Percentiles rank a stretch among this genome's conserved stretches.
phyloP scores from a whole-genome alignment of 73 alveolate genomes.

The Paramecium sexaurelia region DNA sequence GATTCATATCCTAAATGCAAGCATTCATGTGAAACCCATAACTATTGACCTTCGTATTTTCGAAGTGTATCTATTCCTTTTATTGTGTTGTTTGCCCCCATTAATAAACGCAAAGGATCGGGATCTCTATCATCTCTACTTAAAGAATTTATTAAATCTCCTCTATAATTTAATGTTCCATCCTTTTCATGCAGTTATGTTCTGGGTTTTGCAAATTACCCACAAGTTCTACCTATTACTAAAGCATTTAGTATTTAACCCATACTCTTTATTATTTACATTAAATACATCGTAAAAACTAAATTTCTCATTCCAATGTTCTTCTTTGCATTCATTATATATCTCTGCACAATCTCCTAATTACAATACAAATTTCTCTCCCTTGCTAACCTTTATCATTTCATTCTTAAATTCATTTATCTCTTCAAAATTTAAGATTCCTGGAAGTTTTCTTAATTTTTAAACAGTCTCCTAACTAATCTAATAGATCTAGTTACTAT shows the following conservation, averaged over 20 bases:
- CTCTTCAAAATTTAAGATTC: background rate
- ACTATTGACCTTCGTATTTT: background rate
- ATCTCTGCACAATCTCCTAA: slow-evolving; percentile 71
- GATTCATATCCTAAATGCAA: slow-evolving; percentile 67
- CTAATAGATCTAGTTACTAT: background rate
- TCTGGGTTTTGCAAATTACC: slow-evolving; percentile 71
- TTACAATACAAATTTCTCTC: slow-evolving; percentile 6
- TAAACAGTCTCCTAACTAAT: background rate
- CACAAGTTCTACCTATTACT: slow-evolving; percentile 66
- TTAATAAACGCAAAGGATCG: slow-evolving; percentile 59
- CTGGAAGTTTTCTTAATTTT: background rate
- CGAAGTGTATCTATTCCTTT: background rate
- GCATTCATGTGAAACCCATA: slow-evolving; percentile 70
- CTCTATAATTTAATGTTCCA: slow-evolving; percentile 66
- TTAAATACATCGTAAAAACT: slow-evolving; percentile 23
- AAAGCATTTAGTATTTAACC: slow-evolving; percentile 19
- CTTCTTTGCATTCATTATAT: slow-evolving; percentile 56
- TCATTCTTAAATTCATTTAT: background rate
- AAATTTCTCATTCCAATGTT: slow-evolving; percentile 30
- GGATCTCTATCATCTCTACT: slow-evolving; percentile 56
- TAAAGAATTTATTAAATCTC: slow-evolving; percentile 43
- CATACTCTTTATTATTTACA: slow-evolving; percentile 10
- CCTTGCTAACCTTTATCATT: background rate
- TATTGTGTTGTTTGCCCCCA: slow-evolving; percentile 6
- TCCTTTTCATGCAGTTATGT: slow-evolving; percentile 12